Conservation (phyloP, 768 basidiomycete genomes). For the Serendipita sp. region DNA sequence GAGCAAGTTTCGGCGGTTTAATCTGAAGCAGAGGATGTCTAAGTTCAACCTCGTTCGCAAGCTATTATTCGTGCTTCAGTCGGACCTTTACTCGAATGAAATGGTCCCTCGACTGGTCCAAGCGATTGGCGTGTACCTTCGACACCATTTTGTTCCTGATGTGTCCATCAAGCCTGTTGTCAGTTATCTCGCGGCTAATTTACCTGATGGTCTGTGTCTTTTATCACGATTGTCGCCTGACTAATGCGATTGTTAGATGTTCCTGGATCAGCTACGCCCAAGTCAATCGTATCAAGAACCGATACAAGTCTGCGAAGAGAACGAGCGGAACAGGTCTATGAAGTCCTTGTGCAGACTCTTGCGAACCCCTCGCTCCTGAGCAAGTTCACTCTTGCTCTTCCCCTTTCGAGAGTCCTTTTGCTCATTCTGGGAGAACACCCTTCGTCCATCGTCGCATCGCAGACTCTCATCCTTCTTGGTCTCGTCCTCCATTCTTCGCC, state of each 20-base stretch:
- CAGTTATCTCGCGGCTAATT: constrained; percentile 68
- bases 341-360: constrained; percentile 44
- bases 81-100: constrained; percentile 52
- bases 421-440: constrained; percentile 70
- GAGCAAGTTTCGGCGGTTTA: constrained; percentile 64
- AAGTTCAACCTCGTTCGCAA: constrained; percentile 58
- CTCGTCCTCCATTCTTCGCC: constrained; percentile 36
- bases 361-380: constrained; percentile 34
- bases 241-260: neutral
- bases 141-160: constrained; percentile 52
- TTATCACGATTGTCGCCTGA: neutral
- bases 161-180: constrained; percentile 72
- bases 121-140: constrained; percentile 42
- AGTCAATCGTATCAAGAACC: constrained; percentile 38
- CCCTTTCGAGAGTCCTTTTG: constrained; percentile 60
- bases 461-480: constrained; percentile 42
- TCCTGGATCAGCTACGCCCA: constrained; percentile 28
- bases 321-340: constrained; percentile 54
- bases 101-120: constrained; percentile 35
- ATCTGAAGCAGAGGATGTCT: constrained; percentile 50
- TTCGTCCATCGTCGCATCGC: constrained; percentile 35
- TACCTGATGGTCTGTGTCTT: constrained; percentile 42
- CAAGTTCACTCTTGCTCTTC: constrained; percentile 59
- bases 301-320: constrained; percentile 33
- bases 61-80: constrained; percentile 67